Evolutionary conservation across 2,329 filamentous ascomycete genomes (phyloP).

Genomic region (Alternaria consortialis): DNA sequence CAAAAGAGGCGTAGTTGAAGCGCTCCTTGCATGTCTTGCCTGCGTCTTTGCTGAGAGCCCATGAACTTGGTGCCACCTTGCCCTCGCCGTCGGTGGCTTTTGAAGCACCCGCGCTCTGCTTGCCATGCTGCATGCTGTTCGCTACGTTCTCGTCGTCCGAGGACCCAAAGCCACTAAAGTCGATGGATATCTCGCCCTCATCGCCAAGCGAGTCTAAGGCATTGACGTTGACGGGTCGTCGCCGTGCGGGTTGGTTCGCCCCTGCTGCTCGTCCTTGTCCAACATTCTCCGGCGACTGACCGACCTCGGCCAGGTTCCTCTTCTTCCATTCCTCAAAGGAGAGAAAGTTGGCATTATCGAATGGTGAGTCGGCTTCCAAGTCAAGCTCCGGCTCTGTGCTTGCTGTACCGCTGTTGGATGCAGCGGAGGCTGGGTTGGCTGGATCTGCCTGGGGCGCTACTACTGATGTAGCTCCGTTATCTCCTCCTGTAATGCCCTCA

Average conservation of each 20-base stretch:
- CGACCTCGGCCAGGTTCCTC: constrained; percentile 85
- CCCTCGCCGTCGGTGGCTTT: constrained; percentile 34
- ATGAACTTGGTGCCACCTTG: constrained; percentile 44
- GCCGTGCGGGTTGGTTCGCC: constrained; percentile 56
- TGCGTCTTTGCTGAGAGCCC: constrained; percentile 81
- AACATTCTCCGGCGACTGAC: constrained; percentile 76
- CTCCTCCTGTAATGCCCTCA: constrained; percentile 14
- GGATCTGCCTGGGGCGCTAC: constrained; percentile 16
- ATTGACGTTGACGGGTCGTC: constrained; percentile 66
- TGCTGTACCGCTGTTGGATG: constrained; percentile 17
- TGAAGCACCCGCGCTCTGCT: constrained; percentile 24
- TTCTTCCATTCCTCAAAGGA: constrained; percentile 99
- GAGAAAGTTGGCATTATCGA: constrained; percentile 83
- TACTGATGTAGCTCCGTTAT: constrained; percentile 1
- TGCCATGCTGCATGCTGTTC: constrained; percentile 25
- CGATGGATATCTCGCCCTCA: constrained; percentile 83
- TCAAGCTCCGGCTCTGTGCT: constrained; percentile 57
- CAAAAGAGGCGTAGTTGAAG: constrained; percentile 97
- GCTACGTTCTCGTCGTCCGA: constrained; percentile 36
- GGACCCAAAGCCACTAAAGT: constrained; percentile 70
- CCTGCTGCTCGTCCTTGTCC: constrained; percentile 63
- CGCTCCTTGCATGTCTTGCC: constrained; percentile 97
- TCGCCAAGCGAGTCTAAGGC: constrained; percentile 84
- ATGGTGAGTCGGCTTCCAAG: constrained; percentile 69
- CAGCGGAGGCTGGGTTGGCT: constrained; percentile 13